Evolutionary conservation across 257 asterid species (phyloP).

Genomic region (Knoxia roxburghii): DNA sequence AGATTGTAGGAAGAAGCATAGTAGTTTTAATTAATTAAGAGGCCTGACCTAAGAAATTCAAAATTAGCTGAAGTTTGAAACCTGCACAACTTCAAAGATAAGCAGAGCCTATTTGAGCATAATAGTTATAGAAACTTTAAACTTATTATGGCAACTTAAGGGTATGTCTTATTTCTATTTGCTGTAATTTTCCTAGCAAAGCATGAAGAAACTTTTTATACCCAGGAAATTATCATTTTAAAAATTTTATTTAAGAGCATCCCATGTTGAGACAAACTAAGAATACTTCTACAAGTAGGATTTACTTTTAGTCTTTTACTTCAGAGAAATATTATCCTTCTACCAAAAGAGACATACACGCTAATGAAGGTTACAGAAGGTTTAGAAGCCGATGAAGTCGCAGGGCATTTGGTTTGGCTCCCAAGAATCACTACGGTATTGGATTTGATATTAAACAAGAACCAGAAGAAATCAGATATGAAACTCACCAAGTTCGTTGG

Average conservation of each 20-base stretch:
- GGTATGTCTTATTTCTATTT: background rate
- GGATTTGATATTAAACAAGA: too few relatives aligned
- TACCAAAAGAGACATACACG: background rate
- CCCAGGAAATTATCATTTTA: background rate
- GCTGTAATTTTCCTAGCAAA: background rate
- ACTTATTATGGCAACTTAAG: background rate
- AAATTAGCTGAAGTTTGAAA: background rate
- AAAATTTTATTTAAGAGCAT: background rate
- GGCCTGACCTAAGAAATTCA: background rate
- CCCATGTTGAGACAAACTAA: background rate
- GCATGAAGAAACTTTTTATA: background rate
- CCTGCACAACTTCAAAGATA: background rate
- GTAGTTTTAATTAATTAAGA: background rate
- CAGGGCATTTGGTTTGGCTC: too few relatives aligned
- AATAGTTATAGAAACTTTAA: background rate
- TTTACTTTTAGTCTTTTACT: background rate
- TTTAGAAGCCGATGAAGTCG: too few relatives aligned
- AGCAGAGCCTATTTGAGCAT: background rate
- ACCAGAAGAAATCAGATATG: too few relatives aligned
- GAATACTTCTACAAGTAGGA: background rate
- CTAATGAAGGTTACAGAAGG: background rate
- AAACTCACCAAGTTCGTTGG: too few relatives aligned
- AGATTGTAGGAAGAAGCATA: slow-evolving; percentile 2
- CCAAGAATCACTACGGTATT: too few relatives aligned
- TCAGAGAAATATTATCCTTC: background rate